Percentiles rank a stretch among this genome's conserved stretches.
These are phyloP conservation scores for Trametes polyzona DNA, from an alignment of 1,284 basidiomycete species.

Conservation along the genomic window DNA sequence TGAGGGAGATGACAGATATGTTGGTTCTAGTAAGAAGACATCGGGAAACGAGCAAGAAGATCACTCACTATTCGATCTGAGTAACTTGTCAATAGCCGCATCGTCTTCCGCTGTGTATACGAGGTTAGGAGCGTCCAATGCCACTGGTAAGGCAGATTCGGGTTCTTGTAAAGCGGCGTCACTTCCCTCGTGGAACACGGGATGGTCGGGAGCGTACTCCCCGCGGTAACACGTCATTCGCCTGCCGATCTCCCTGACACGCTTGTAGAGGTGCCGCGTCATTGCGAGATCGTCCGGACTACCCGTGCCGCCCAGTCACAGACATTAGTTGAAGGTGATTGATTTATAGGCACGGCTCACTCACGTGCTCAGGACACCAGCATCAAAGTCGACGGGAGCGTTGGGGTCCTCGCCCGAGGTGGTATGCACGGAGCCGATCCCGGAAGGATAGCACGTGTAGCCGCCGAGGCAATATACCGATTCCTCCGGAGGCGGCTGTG, in stretches of 20 bases:
- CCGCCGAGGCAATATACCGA: slow-evolving; percentile 1
- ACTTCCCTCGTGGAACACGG: slow-evolving; percentile 51
- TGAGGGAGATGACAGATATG: neutral
- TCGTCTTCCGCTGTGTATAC: slow-evolving; percentile 62
- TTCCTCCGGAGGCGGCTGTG: neutral
- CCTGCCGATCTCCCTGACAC: slow-evolving; percentile 57
- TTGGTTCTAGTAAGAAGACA: neutral
- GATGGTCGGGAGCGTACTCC: slow-evolving; percentile 50
- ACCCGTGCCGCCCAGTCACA: neutral
- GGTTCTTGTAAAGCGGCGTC: slow-evolving; percentile 41
- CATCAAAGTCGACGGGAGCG: slow-evolving; percentile 42
- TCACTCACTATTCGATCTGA: slow-evolving; percentile 32
- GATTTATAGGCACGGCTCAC: neutral
- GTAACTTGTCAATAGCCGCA: slow-evolving; percentile 48
- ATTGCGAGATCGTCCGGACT: slow-evolving; percentile 58
- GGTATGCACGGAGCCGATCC: slow-evolving; percentile 48
- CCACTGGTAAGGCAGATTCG: slow-evolving; percentile 39
- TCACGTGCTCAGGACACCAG: slow-evolving; percentile 15
- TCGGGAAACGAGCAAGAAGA: neutral
- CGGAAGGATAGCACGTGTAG: slow-evolving; percentile 41
- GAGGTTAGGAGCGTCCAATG: slow-evolving; percentile 49
- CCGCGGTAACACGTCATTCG: slow-evolving; percentile 61
- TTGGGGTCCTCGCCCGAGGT: slow-evolving; percentile 41
- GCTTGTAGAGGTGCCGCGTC: slow-evolving; percentile 62
- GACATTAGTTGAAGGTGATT: neutral